phyloP scores from a whole-genome alignment of 495 filamentous ascomycete genomes.

The Aspergillus saccharolyticus region DNA sequence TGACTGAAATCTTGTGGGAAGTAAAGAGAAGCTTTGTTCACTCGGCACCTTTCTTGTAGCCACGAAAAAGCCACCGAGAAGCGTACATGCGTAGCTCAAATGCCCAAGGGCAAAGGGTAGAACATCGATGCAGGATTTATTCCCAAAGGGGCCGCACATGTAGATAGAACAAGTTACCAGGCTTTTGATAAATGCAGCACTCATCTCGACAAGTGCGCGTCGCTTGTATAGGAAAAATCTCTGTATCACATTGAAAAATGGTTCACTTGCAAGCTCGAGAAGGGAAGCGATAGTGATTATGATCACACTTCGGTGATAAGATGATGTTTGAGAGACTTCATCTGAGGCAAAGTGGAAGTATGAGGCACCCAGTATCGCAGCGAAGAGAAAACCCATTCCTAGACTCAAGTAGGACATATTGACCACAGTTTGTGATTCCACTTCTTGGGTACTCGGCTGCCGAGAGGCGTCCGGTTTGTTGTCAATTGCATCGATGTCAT shows the following conservation, averaged over 20 bases:
- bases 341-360: constrained; percentile 57
- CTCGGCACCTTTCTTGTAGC: constrained; percentile 39
- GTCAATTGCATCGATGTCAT: constrained; percentile 3
- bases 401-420: constrained; percentile 84
- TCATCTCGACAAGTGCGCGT: constrained; percentile 72
- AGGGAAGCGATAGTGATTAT: constrained; percentile 72
- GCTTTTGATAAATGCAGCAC: constrained; percentile 73
- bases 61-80: constrained; percentile 63
- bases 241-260: constrained; percentile 78
- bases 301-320: constrained; percentile 56
- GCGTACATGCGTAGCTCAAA: constrained; percentile 62
- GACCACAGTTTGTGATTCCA: constrained; percentile 62
- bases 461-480: constrained; percentile 15
- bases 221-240: constrained; percentile 73
- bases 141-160: constrained; percentile 50
- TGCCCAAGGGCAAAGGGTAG: constrained; percentile 89
- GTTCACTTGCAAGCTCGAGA: constrained; percentile 77
- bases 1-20: constrained; percentile 37
- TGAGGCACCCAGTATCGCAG: constrained; percentile 53
- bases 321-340: constrained; percentile 53
- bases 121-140: constrained; percentile 55
- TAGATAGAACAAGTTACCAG: constrained; percentile 61
- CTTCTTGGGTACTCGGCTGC: constrained; percentile 12
- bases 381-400: constrained; percentile 60
- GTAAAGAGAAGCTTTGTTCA: constrained; percentile 54